Conservation (phyloP, 495 filamentous ascomycete genomes). For the Evansstolkia leycettana region DNA sequence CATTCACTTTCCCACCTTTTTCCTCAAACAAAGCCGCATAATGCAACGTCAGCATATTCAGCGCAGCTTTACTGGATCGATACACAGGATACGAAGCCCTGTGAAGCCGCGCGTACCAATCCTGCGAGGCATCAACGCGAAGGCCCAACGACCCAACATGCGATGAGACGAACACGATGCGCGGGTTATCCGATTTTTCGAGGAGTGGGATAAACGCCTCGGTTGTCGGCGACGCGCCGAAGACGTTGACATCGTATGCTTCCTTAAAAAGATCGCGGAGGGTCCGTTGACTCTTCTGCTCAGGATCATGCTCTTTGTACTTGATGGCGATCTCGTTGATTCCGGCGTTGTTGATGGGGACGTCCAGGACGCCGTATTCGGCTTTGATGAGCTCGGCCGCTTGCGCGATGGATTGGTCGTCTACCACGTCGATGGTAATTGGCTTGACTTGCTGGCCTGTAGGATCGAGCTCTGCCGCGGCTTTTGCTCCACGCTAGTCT, state of each 20-base stretch:
- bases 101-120: conserved; percentile 5
- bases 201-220: conserved; percentile 35
- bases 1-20: conserved; percentile 17
- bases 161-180: conserved; percentile 31
- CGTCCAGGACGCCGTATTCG: conserved; percentile 16
- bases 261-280: conserved; percentile 17
- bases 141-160: conserved; percentile 18
- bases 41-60: conserved; percentile 23
- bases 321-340: conserved; percentile 19
- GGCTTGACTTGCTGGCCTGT: conserved; percentile 14
- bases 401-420: conserved; percentile 21
- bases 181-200: conserved; percentile 20
- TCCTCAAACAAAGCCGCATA: conserved; percentile 11
- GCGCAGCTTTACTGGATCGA: conserved; percentile 22
- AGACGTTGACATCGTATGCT: conserved; percentile 30
- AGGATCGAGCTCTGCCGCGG: conserved; percentile 9
- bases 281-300: no score
- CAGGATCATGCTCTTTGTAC: conserved; percentile 1
- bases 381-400: conserved; percentile 21
- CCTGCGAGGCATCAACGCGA: conserved; percentile 5
- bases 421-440: conserved; percentile 27
- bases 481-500: conserved; percentile 11
- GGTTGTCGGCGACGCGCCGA: conserved; percentile 21
- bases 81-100: conserved; percentile 10
- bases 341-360: conserved; percentile 30